Evolutionary conservation across 164 flowering plant species (phyloP).

Genomic region (Echeveria elegans): DNA sequence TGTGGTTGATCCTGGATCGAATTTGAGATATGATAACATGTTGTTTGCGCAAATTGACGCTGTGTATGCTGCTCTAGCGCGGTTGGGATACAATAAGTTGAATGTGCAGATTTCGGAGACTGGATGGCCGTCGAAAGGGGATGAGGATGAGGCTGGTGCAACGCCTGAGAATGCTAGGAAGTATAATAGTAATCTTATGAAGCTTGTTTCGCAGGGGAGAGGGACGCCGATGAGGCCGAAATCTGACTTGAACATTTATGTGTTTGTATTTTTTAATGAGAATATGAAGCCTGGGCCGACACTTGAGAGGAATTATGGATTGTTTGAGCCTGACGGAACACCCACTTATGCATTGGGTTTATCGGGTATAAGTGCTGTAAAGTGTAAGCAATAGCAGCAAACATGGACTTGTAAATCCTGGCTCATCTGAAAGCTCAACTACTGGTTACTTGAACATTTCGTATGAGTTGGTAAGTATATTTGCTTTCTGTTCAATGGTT

Average conservation of each 20-base stretch:
- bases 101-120: constrained; percentile 47
- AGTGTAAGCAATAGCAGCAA: too few relatives aligned
- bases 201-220: constrained; percentile 23
- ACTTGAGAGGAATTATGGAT: constrained; percentile 66
- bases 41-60: constrained; percentile 54
- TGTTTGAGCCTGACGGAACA: constrained; percentile 60
- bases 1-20: constrained; percentile 28
- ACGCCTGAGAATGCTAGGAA: constrained; percentile 43
- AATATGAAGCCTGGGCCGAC: constrained; percentile 62
- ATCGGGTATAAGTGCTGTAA: constrained; percentile 4
- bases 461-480: too few relatives aligned
- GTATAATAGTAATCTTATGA: constrained; percentile 50
- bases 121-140: constrained; percentile 71
- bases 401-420: too few relatives aligned
- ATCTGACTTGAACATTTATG: constrained; percentile 32
- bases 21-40: constrained; percentile 50
- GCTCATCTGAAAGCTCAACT: too few relatives aligned
- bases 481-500: too few relatives aligned
- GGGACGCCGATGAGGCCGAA: constrained; percentile 54
- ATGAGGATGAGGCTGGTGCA: constrained; percentile 27
- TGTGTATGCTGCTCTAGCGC: constrained; percentile 34
- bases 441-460: too few relatives aligned
- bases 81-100: constrained; percentile 30
- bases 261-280: constrained; percentile 65
- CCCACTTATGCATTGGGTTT: constrained; percentile 34